Evolutionary conservation across 345 rosid species (phyloP).

Genomic region (Brassica incana): DNA sequence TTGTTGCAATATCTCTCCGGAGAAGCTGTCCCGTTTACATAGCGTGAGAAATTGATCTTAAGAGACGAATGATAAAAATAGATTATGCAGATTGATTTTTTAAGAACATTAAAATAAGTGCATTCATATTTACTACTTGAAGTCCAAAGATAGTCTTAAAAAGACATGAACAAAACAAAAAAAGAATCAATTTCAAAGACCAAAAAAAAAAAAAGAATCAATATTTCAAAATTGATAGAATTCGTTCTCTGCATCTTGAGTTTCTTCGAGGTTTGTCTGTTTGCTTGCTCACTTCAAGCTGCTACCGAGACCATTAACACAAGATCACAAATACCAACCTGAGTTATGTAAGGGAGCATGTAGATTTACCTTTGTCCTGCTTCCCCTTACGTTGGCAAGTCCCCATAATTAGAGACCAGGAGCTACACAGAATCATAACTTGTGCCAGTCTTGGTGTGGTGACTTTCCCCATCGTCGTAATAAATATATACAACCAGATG

Average conservation of each 20-base stretch:
- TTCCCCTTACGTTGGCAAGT: background rate
- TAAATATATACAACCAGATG: slow-evolving; percentile 77
- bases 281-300: slow-evolving; percentile 25
- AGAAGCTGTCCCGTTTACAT: background rate
- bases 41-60: background rate
- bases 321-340: slow-evolving; percentile 13
- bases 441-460: slow-evolving; percentile 82
- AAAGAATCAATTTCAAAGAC: background rate
- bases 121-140: background rate
- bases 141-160: background rate
- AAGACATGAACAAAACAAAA: background rate
- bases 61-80: background rate
- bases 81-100: background rate
- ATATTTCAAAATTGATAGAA: background rate
- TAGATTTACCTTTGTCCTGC: slow-evolving; percentile 21
- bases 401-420: slow-evolving; percentile 17
- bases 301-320: slow-evolving; percentile 22
- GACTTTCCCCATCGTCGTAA: slow-evolving; percentile 90
- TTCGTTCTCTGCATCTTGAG: slow-evolving; percentile 10
- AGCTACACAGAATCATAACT: slow-evolving; percentile 45
- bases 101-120: background rate
- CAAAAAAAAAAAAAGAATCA: background rate
- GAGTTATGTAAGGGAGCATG: slow-evolving; percentile 7
- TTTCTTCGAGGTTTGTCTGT: slow-evolving; percentile 2
- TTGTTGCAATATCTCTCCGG: background rate